Conservation (phyloP, 371 early-diverging fungal species). For the Actinomortierella wolfii region DNA sequence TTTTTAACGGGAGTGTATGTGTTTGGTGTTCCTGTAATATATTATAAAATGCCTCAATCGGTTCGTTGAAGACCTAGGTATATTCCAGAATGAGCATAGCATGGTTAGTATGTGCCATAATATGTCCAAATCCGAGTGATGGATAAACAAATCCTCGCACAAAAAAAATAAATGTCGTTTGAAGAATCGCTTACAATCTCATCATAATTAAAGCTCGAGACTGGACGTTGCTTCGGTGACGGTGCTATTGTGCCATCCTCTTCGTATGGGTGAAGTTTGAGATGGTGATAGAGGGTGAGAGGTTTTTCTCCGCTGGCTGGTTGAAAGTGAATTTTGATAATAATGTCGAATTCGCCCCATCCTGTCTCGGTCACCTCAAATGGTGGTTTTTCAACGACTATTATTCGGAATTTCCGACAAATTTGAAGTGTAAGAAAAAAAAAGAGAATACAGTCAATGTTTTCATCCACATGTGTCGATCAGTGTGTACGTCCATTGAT, state of each 20-base stretch:
- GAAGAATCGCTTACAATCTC: conserved; percentile 62
- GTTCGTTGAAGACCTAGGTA: conserved; percentile 82
- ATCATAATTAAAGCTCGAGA: conserved; percentile 78
- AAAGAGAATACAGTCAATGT: neutral
- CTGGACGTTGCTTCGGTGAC: conserved; percentile 79
- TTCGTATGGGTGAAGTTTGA: conserved; percentile 80
- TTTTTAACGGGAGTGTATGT: conserved; percentile 49
- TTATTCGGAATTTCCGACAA: neutral
- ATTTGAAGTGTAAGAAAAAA: neutral
- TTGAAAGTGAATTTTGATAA: conserved; percentile 88
- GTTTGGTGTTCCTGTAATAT: conserved; percentile 62
- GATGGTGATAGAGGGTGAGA: conserved; percentile 81
- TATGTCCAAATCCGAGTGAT: neutral
- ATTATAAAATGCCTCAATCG: conserved; percentile 82
- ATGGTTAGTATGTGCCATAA: conserved; percentile 2
- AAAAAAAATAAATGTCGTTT: conserved; percentile 1
- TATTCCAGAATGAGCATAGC: neutral
- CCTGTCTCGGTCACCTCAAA: conserved; percentile 95
- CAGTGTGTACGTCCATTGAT: neutral
- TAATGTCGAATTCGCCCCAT: conserved; percentile 99
- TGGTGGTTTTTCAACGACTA: conserved; percentile 82
- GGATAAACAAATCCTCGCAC: neutral
- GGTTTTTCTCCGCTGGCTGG: conserved; percentile 80
- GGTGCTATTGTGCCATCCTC: conserved; percentile 65
- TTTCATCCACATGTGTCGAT: neutral